phyloP scores from a whole-genome alignment of 2,329 filamentous ascomycete species.

The Ophiostoma ips region DNA sequence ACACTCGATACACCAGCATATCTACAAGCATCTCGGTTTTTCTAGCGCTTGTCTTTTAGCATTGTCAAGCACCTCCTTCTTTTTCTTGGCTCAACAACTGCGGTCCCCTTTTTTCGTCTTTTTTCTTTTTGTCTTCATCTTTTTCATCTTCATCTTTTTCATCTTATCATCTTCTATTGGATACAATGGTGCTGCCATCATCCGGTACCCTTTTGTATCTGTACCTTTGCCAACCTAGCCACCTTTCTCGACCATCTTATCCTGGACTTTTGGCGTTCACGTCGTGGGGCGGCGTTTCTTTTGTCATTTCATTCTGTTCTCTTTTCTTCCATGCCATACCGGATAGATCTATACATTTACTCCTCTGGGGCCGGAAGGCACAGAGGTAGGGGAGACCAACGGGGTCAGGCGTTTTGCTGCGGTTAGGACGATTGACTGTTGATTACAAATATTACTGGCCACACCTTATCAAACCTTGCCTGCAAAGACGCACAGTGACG shows the following conservation, averaged over 20 bases:
- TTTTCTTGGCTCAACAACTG: neutral
- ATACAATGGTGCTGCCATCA: neutral
- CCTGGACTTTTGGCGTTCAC: neutral
- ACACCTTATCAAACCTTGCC: neutral
- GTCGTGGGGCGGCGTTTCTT: neutral
- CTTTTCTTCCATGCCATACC: slow-evolving; percentile 1
- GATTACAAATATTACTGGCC: neutral
- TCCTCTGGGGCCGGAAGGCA: slow-evolving; percentile 2
- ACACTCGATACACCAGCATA: neutral
- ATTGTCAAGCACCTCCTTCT: neutral
- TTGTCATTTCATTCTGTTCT: neutral
- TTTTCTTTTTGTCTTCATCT: no score
- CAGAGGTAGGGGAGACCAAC: slow-evolving; percentile 1
- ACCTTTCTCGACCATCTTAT: neutral
- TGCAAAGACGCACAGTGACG: no score
- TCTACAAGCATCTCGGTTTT: neutral
- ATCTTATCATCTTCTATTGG: no score
- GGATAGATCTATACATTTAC: slow-evolving; percentile 11
- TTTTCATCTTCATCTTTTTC: no score
- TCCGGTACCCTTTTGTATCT: neutral
- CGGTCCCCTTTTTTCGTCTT: no score
- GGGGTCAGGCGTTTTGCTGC: slow-evolving; percentile 6
- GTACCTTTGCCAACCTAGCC: neutral
- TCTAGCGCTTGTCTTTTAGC: neutral
- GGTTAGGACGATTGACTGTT: neutral